phyloP scores from a whole-genome alignment of 1,139 yeast species.

The Taiozyma sp. region DNA sequence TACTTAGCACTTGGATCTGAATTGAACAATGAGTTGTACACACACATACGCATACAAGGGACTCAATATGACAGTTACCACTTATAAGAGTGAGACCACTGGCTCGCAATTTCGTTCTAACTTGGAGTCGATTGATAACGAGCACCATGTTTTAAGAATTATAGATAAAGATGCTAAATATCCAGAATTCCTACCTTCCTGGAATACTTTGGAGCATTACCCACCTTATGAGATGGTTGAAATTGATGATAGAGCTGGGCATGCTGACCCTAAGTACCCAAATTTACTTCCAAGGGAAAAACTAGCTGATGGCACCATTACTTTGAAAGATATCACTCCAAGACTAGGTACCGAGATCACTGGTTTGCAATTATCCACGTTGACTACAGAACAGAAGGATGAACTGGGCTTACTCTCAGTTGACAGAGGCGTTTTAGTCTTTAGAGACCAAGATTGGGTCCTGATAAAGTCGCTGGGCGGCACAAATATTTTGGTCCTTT shows the following conservation, averaged over 20 bases:
- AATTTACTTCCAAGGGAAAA: constrained; percentile 18
- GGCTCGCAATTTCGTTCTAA: constrained; percentile 10
- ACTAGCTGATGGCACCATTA: constrained; percentile 1
- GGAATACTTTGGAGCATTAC: constrained; percentile 39
- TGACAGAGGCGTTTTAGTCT: constrained; percentile 57
- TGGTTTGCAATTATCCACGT: constrained; percentile 50
- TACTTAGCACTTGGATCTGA: neutral
- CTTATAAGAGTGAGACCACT: constrained; percentile 10
- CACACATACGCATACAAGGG: neutral
- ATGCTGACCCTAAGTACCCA: constrained; percentile 26
- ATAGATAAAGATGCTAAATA: constrained; percentile 18
- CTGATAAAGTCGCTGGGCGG: constrained; percentile 42
- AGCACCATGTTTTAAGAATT: constrained; percentile 4
- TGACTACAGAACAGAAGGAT: constrained; percentile 48
- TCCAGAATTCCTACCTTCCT: constrained; percentile 44
- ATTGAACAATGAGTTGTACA: neutral
- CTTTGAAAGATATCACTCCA: constrained; percentile 30
- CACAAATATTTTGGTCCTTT: constrained; percentile 61
- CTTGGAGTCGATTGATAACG: constrained; percentile 2
- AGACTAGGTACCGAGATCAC: constrained; percentile 56
- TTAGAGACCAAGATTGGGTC: constrained; percentile 57
- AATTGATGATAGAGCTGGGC: constrained; percentile 30
- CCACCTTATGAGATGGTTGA: constrained; percentile 32
- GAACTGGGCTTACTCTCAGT: constrained; percentile 59
- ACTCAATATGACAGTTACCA: constrained; percentile 4